Percentiles rank a stretch among this genome's conserved stretches.
phyloP scores from a whole-genome alignment of 73 alveolate species.

The Loxodes magnus region DNA sequence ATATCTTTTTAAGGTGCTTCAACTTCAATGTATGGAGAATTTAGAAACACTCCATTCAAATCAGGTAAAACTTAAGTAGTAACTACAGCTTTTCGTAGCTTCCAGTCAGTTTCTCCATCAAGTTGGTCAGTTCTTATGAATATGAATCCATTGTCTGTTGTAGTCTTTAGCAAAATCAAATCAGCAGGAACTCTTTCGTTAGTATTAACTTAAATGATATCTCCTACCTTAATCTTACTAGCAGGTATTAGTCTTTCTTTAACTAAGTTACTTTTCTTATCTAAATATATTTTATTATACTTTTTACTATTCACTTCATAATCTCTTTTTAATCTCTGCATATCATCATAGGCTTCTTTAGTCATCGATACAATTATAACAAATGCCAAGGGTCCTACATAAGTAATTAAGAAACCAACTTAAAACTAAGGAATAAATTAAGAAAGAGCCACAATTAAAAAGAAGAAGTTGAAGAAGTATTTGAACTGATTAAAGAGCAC shows the following conservation, averaged over 20 bases:
- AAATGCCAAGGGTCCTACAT: constrained; percentile 85
- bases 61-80: constrained; percentile 24
- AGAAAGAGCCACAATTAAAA: constrained; percentile 58
- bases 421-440: constrained; percentile 65
- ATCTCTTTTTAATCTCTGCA: constrained; percentile 50
- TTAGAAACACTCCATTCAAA: constrained; percentile 27
- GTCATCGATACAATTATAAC: constrained; percentile 77
- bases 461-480: constrained; percentile 69
- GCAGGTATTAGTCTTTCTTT: constrained; percentile 19
- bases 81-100: constrained; percentile 71
- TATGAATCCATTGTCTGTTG: constrained; percentile 43
- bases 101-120: constrained; percentile 99
- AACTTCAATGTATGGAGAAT: constrained; percentile 8
- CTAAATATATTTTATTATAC: constrained; percentile 40
- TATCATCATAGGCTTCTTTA: constrained; percentile 89
- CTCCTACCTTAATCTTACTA: constrained; percentile 57
- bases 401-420: constrained; percentile 86
- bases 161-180: constrained; percentile 60
- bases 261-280: constrained; percentile 18
- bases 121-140: constrained; percentile 87
- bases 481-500: constrained; percentile 80
- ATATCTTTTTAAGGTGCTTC: constrained; percentile 57
- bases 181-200: constrained; percentile 89
- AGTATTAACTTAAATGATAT: constrained; percentile 56
- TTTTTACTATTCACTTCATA: constrained; percentile 28